Percentiles rank a stretch among this genome's conserved stretches.
phyloP scores from a whole-genome alignment of 176 grass and related monocot genomes.

The Juncus effusus region DNA sequence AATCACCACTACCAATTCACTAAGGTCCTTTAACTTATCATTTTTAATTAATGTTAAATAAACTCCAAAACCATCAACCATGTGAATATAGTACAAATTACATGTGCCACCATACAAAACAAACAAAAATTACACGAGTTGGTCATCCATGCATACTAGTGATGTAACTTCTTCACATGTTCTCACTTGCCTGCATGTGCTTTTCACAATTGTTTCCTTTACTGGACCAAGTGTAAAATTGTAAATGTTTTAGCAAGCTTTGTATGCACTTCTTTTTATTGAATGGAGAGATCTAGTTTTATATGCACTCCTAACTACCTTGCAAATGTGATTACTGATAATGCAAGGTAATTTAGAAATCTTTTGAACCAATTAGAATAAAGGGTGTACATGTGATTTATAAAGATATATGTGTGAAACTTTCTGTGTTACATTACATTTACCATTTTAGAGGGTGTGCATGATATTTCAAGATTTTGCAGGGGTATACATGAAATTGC shows the following conservation, averaged over 20 bases:
- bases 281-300: not conserved
- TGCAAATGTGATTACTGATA: too few species aligned
- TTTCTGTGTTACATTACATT: too few species aligned
- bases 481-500: not conserved
- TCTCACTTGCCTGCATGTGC: slow-evolving; percentile 35
- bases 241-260: slow-evolving; percentile 2
- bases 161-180: slow-evolving; percentile 33
- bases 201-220: slow-evolving; percentile 28
- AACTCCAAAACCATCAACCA: too few species aligned
- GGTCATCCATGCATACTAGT: slow-evolving; percentile 9
- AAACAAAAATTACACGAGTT: slow-evolving; percentile 4
- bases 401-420: too few species aligned
- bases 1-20: too few species aligned
- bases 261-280: slow-evolving; percentile 7
- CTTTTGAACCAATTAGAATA: too few species aligned
- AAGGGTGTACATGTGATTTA: too few species aligned
- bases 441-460: too few species aligned
- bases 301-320: too few species aligned
- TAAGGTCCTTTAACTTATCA: too few species aligned
- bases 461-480: slow-evolving; percentile 1
- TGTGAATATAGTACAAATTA: slow-evolving; percentile 5
- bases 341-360: too few species aligned
- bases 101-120: slow-evolving; percentile 1
- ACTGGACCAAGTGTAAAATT: slow-evolving; percentile 4
- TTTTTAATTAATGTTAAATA: too few species aligned